A percentile compares a stretch with the other conserved stretches of the same genome.
These are phyloP conservation scores for Nakazawaea anatomiae DNA, from an alignment of 805 yeast genomes.

Conservation along the genomic window DNA sequence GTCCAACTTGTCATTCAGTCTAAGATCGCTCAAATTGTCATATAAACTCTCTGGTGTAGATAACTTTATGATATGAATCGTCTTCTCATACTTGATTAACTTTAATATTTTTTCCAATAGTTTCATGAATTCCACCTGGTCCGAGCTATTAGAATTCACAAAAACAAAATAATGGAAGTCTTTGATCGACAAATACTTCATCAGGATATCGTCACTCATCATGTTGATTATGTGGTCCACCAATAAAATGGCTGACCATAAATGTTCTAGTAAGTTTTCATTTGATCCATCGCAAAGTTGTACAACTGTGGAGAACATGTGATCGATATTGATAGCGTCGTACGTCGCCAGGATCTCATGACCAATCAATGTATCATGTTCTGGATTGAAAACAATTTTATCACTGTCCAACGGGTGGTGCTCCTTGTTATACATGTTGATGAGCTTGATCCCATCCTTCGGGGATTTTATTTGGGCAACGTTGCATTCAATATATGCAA, in stretches of 20 bases:
- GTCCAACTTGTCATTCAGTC: constrained; percentile 18
- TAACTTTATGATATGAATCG: constrained; percentile 20
- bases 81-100: neutral
- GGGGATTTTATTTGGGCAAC: neutral
- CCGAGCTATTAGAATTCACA: constrained; percentile 27
- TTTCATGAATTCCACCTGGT: constrained; percentile 21
- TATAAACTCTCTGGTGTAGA: constrained; percentile 29
- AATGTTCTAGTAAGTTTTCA: constrained; percentile 3
- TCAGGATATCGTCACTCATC: constrained; percentile 25
- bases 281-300: constrained; percentile 23
- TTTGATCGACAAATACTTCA: constrained; percentile 29
- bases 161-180: constrained; percentile 24
- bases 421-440: constrained; percentile 18
- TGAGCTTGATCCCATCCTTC: neutral
- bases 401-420: constrained; percentile 21
- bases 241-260: constrained; percentile 13
- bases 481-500: neutral
- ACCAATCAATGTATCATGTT: constrained; percentile 21
- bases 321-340: constrained; percentile 24
- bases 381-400: constrained; percentile 18
- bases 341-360: constrained; percentile 27
- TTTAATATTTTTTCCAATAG: neutral
- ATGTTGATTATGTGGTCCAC: constrained; percentile 18
- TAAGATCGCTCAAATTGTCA: constrained; percentile 17
- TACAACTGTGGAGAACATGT: constrained; percentile 21